Evolutionary conservation across 352 stramenopile species (phyloP).

Genomic region (Pilasporangium apinafurcum): DNA sequence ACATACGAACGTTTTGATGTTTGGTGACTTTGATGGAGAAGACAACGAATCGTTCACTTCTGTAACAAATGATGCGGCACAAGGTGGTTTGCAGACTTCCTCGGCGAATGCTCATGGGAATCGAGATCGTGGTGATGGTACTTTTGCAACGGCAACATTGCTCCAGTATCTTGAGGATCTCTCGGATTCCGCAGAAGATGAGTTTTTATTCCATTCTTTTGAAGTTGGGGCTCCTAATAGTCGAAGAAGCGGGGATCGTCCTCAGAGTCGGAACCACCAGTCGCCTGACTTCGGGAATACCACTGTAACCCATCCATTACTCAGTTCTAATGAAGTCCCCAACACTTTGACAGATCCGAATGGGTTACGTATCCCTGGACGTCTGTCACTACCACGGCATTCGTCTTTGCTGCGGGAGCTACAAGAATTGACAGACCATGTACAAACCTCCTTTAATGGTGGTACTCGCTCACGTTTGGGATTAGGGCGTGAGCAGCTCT

Average conservation of each 20-base stretch:
- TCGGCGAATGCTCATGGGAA: too few relatives aligned
- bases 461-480: slow-evolving; percentile 11
- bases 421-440: slow-evolving; percentile 68
- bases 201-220: slow-evolving; percentile 54
- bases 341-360: slow-evolving; percentile 4
- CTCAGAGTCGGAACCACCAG: slow-evolving; percentile 12
- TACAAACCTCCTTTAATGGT: slow-evolving; percentile 37
- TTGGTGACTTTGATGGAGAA: slow-evolving; percentile 25
- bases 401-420: slow-evolving; percentile 70
- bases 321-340: slow-evolving; percentile 16
- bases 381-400: slow-evolving; percentile 49
- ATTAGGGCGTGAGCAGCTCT: slow-evolving; percentile 37
- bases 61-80: too few relatives aligned
- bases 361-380: slow-evolving; percentile 22
- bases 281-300: background rate
- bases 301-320: slow-evolving; percentile 24
- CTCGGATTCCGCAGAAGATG: slow-evolving; percentile 40
- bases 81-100: too few relatives aligned
- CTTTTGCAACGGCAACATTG: slow-evolving; percentile 3
- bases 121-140: background rate
- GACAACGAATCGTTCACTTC: too few relatives aligned
- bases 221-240: slow-evolving; percentile 24
- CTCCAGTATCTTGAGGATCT: slow-evolving; percentile 58
- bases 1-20: slow-evolving; percentile 32
- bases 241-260: slow-evolving; percentile 29